Conservation (phyloP, 495 filamentous ascomycete genomes). For the Aspergillus indologenus region DNA sequence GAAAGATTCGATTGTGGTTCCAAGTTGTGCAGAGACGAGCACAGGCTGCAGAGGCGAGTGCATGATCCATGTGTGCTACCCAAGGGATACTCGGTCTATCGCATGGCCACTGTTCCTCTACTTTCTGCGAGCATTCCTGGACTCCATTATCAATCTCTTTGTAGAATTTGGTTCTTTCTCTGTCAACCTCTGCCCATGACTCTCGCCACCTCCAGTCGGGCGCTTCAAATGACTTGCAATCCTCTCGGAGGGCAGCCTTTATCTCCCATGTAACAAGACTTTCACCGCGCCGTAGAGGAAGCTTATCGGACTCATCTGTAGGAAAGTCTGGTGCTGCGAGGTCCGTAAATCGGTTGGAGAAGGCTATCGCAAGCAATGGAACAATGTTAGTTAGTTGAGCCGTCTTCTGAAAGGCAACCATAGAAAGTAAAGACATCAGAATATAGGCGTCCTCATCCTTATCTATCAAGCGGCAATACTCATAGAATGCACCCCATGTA, state of each 20-base stretch:
- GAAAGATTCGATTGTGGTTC: slow-evolving; percentile 11
- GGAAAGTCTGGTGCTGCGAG: slow-evolving; percentile 1
- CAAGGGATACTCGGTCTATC: slow-evolving; percentile 9
- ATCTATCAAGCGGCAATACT: slow-evolving; percentile 11
- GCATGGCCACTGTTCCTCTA: slow-evolving; percentile 17
- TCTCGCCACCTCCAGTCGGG: not conserved
- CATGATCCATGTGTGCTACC: not conserved
- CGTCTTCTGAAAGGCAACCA: slow-evolving; percentile 10
- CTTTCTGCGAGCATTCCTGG: not conserved
- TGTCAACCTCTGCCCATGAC: not conserved
- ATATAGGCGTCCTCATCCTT: slow-evolving; percentile 11
- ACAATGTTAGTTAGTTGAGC: slow-evolving; percentile 5
- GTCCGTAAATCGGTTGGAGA: slow-evolving; percentile 10
- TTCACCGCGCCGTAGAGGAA: not conserved
- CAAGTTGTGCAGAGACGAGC: slow-evolving; percentile 8
- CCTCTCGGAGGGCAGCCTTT: too few species aligned
- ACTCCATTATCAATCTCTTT: not conserved
- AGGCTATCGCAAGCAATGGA: slow-evolving; percentile 13
- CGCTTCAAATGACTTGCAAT: too few species aligned
- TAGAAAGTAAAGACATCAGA: slow-evolving; percentile 16
- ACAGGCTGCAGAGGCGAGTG: slow-evolving; percentile 1
- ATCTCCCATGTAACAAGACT: not conserved
- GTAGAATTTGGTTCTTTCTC: slow-evolving; percentile 2
- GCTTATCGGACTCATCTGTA: not conserved
- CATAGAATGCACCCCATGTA: slow-evolving; percentile 18